phyloP scores from a whole-genome alignment of 805 yeast species.

The Yamadazyma nakazawae region DNA sequence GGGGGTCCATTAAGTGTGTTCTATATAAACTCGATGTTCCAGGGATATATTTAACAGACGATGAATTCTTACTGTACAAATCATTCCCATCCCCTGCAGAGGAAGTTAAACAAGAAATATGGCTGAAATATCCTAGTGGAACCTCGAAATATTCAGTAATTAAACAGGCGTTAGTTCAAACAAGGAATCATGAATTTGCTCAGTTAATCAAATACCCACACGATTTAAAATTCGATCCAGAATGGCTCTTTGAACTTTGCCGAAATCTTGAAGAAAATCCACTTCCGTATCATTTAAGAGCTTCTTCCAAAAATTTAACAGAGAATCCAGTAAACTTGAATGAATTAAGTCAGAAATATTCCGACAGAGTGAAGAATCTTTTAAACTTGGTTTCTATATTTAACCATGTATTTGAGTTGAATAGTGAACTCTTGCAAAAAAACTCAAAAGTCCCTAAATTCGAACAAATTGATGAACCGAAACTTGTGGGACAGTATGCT shows the following conservation, averaged over 20 bases:
- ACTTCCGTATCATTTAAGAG: constrained; percentile 45
- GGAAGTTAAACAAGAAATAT: constrained; percentile 38
- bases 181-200: constrained; percentile 35
- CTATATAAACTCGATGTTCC: constrained; percentile 41
- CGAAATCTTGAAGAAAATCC: constrained; percentile 47
- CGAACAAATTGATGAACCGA: constrained; percentile 17
- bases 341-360: constrained; percentile 26
- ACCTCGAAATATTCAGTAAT: constrained; percentile 45
- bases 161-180: constrained; percentile 33
- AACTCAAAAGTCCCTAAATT: constrained; percentile 38
- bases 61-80: constrained; percentile 27
- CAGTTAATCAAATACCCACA: constrained; percentile 31
- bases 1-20: constrained; percentile 52
- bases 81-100: constrained; percentile 40
- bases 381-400: constrained; percentile 28
- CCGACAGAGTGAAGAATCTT: constrained; percentile 18
- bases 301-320: constrained; percentile 31
- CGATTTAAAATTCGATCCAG: constrained; percentile 20
- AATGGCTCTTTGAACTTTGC: constrained; percentile 40
- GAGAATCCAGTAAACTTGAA: constrained; percentile 31
- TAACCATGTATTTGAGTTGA: constrained; percentile 28
- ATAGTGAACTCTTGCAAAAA: constrained; percentile 31
- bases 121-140: constrained; percentile 51
- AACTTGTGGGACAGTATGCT: constrained; percentile 19
- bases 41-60: constrained; percentile 30